Percentiles rank a stretch among this genome's conserved stretches.
These are phyloP conservation scores for Aspergillus conjunctus DNA, from an alignment of 495 filamentous ascomycete species.

Conservation along the genomic window DNA sequence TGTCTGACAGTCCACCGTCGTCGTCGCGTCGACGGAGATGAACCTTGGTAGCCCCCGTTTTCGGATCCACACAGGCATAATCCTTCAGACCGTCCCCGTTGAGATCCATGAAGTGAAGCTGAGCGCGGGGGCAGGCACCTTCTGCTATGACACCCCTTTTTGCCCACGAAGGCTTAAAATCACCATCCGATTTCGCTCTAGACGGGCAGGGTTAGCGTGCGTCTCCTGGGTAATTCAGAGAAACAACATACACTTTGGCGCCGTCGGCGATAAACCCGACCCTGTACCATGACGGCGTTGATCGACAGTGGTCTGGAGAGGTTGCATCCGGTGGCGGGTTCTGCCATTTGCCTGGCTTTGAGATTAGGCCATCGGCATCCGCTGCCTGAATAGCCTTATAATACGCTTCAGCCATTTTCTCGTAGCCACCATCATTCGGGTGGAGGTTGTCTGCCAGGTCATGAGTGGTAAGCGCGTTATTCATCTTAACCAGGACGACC, in stretches of 20 bases:
- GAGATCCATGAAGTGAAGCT: too few species aligned
- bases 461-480: not conserved
- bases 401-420: not conserved
- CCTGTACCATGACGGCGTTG: not conserved
- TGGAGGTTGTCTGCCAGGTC: slow-evolving; percentile 6
- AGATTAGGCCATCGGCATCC: not conserved
- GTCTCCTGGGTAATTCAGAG: too few species aligned
- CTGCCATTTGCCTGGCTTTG: not conserved
- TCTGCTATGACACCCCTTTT: not conserved
- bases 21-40: not conserved
- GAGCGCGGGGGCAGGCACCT: too few species aligned
- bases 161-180: slow-evolving; percentile 4
- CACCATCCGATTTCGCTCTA: not conserved
- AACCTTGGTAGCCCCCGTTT: not conserved
- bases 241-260: not conserved
- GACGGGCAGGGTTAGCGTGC: not conserved
- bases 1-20: not conserved
- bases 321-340: slow-evolving; percentile 1
- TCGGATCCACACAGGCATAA: too few species aligned
- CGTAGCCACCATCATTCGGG: not conserved
- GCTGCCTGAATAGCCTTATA: not conserved
- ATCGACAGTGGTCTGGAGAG: not conserved
- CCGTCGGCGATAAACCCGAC: not conserved
- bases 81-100: too few species aligned
- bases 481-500: not conserved